Evolutionary conservation across 176 grass and related monocot species (phyloP), one percentile per base, ranked within the genome.

Genomic region (Saccharum officinarum): DNA sequence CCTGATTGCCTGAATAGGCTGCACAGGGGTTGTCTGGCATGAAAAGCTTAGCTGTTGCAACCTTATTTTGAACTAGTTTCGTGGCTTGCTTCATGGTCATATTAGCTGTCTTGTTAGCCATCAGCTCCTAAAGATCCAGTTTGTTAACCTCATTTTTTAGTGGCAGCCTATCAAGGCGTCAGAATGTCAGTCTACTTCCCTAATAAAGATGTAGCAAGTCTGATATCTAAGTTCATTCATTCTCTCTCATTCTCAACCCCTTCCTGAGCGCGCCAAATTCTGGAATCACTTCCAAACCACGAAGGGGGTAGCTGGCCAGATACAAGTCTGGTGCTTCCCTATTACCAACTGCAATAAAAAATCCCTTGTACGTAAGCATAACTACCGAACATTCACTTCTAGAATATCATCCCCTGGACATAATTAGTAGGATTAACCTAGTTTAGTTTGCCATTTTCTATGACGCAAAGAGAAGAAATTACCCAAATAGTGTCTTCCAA

Each of bases 401-500:
- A 66, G 60, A 80, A 68, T 67, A 67, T 15, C 25, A 20, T 75
- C 30, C 2, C 23, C 9, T 82, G 78, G 33, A 34, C 18, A 50
- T 68, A 36, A 81, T 13, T 82, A 76, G 41, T 60, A 18, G n/a
- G 26, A 45, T 75, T 60, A 86, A 15, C 64, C n/a, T 76, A 81
- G n/a, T 64, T 83, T 71, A 71, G 55, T 78, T 76, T 26, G 33
- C 22, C 65, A 79, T 80, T 59, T 31, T 64, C 57, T 23, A 73
- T 44, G 36, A 78, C 28, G 30, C n/a, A 38, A 20, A 82, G n/a
- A 84, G 38, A 76, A 67, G 20, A 36, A 70, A 41, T 83, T 89
- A 98, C 93, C 93, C 7, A 88, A 71, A 88, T 87, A 83, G 70
- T 76, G 87, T 73, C 88, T 38, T 67, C 83, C 80, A 57, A 73